A percentile compares a stretch with the other conserved stretches of the same genome.
Conservation (phyloP, 345 rosid species). For the Ailanthus altissimus region DNA sequence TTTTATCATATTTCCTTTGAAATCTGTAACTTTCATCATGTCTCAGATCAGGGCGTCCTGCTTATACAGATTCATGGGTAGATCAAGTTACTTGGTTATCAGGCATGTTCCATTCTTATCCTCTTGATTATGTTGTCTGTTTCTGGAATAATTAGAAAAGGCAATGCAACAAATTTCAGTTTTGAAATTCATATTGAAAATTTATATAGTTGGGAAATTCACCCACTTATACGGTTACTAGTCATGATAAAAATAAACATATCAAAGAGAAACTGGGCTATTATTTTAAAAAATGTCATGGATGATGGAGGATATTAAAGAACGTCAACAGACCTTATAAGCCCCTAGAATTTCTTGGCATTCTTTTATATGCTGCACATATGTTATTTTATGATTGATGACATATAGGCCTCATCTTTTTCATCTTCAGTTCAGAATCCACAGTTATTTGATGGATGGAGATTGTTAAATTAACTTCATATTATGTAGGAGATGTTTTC, state of each 20-base stretch:
- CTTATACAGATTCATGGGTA: slow-evolving; percentile 66
- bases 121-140: slow-evolving; percentile 2
- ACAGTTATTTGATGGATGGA: neutral
- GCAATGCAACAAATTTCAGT: slow-evolving; percentile 1
- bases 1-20: slow-evolving; percentile 4
- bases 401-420: neutral
- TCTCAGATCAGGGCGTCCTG: slow-evolving; percentile 85
- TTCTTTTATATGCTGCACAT: neutral
- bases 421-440: neutral
- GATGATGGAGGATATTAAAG: neutral
- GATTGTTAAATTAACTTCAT: slow-evolving; percentile 12
- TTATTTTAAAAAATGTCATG: neutral
- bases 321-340: neutral
- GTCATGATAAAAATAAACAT: neutral
- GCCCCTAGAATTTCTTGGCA: neutral
- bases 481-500: slow-evolving; percentile 80
- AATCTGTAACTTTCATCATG: slow-evolving; percentile 13
- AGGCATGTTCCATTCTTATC: slow-evolving; percentile 45
- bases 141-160: neutral
- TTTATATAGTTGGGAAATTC: neutral
- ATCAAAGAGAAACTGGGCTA: neutral
- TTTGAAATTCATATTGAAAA: too few species aligned
- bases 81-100: slow-evolving; percentile 90
- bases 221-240: neutral
- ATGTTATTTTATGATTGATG: slow-evolving; percentile 2